phyloP scores from a whole-genome alignment of 305 asterid species.

The Caryopteris hybrid region DNA sequence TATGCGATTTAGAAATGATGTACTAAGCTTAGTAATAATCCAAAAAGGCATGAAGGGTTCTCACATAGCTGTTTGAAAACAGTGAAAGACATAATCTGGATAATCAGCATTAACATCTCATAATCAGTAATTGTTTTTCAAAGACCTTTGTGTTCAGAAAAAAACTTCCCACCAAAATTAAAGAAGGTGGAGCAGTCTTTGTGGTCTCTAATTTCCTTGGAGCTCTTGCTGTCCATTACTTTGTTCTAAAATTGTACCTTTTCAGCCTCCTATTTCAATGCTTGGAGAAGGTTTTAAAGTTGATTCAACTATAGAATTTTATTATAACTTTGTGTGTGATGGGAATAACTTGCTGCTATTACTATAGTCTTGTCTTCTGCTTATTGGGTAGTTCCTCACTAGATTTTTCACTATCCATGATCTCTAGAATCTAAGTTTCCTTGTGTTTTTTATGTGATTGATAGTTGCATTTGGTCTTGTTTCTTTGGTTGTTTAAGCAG shows the following conservation, averaged over 20 bases:
- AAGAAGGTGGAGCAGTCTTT: neutral
- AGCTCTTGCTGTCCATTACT: neutral
- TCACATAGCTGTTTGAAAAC: neutral
- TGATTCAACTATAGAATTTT: neutral
- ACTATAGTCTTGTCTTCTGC: neutral
- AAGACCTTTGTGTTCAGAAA: neutral
- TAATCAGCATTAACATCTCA: neutral
- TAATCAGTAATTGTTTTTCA: neutral
- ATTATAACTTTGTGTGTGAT: neutral
- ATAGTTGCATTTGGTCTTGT: conserved; percentile 1
- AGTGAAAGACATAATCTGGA: neutral
- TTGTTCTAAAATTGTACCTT: neutral
- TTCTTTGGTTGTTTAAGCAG: conserved; percentile 37
- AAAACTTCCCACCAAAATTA: neutral
- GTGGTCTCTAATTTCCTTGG: neutral
- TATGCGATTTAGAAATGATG: neutral
- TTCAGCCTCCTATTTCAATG: neutral
- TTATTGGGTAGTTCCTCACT: neutral
- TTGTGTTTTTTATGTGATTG: neutral
- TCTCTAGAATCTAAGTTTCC: neutral
- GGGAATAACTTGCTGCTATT: neutral
- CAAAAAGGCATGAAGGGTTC: neutral
- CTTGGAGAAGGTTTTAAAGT: neutral
- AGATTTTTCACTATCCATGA: neutral
- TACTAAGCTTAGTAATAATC: neutral